Conservation (phyloP, 345 rosid genomes). For the Eucalyptus regnans region DNA sequence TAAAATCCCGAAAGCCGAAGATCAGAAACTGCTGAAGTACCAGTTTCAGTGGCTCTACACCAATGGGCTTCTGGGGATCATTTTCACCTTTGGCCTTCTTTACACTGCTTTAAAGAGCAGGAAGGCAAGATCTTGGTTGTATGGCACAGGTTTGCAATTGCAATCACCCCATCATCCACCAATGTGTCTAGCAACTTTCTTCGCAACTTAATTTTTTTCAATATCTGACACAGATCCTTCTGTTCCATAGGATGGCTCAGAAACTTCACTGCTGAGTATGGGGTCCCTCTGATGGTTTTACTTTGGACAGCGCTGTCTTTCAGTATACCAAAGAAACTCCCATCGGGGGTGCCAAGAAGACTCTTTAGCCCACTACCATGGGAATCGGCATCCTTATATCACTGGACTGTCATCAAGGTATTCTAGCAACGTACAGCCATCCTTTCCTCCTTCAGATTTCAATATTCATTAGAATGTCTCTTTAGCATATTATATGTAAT, state of each 20-base stretch:
- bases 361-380: conserved; percentile 70
- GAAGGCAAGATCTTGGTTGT: conserved; percentile 57
- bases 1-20: conserved; percentile 19
- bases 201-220: neutral
- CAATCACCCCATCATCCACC: neutral
- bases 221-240: neutral
- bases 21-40: conserved; percentile 20
- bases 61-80: conserved; percentile 61
- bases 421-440: neutral
- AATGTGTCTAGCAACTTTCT: neutral
- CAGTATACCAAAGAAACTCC: conserved; percentile 26
- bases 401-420: conserved; percentile 80
- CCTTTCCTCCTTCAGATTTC: neutral
- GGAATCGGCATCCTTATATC: conserved; percentile 42
- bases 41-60: conserved; percentile 43
- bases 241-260: conserved; percentile 32
- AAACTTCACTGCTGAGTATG: conserved; percentile 70
- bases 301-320: conserved; percentile 70
- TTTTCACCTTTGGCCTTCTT: conserved; percentile 55
- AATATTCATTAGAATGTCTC: neutral
- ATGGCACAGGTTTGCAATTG: conserved; percentile 33
- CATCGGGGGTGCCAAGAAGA: conserved; percentile 70
- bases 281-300: conserved; percentile 79
- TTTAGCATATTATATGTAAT: neutral
- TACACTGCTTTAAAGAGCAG: conserved; percentile 49